Base-by-base conservation (phyloP, 768 basidiomycete species). In the Coprinopsis marcescibilis region DNA sequence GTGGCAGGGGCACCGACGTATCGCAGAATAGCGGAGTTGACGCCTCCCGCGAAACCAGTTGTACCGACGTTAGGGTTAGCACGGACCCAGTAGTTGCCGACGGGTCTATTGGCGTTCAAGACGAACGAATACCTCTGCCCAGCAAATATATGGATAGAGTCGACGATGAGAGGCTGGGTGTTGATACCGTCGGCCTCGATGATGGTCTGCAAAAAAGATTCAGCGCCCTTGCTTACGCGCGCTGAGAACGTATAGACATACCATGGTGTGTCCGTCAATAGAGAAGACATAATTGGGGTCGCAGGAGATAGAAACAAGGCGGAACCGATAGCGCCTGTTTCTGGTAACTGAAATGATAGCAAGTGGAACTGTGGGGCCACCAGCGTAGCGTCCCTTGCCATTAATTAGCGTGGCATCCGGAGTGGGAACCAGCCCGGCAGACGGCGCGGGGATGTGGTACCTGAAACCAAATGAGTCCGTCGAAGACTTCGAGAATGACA, bases 11-110 rank as follows among this genome's bases (percentile, higher is more conserved):
- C 76, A 14, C 74, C 73, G 11, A 36, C 48, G 56, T 80, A 80
- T 11, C 73, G 69, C 6, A 79, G 60, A 38, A 79, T 76, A 2
- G 75, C 81, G 14, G 73, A 77, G 56, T 77, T 81, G 17, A 74
- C 52, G 14, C 77, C 77, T 13, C 58, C 56, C 7, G 20, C 51
- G 42, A 59, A 60, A 3, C 47, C 54, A 21, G 38, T 33, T 13
- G 57, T 30, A 68, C 3, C 62, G 1, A 48, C 2, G 29, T 65
- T 67, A 4, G 68, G 67, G 14, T 64, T 52, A 0, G 66, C 65
- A 6, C 68, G 61, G 35, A 71, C 62, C 71, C 72, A 76, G 51
- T 76, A 76, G 57, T 75, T 75, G 35, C 37, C 55, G 27, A 67
- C 43, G 2, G 57, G 55, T 32, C 69, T 61, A 47, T 68, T 62